Base-by-base conservation (phyloP, 331 rosid species). In the Telfairia occidentalis region DNA sequence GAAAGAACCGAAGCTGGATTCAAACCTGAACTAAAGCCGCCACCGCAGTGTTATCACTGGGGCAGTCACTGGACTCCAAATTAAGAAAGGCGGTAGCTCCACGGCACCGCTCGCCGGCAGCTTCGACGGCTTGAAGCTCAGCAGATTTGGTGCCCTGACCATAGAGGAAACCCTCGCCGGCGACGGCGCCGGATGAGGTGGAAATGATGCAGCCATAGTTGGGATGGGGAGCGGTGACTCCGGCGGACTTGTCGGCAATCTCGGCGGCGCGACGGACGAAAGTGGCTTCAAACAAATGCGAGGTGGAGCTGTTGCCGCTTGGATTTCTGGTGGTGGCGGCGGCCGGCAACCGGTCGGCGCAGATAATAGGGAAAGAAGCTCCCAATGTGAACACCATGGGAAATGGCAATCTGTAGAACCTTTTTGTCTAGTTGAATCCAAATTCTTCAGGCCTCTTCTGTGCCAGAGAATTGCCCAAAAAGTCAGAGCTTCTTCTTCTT, bases 1-100 rank as follows among this genome's bases (percentile, higher is more conserved):
- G 7, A 64, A 64, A 19, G n/a, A 64, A 21, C 15, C 2, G 29
- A 64, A 35, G 29, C 23, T 11, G 54, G 18, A 21, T 18, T 43
- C 53, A 37, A 77, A 93, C 98, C 98, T 89, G 89, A 72, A 90
- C 77, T 10, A 94, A 88, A 48, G 97, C 89, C 21, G 98, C 85
- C 6, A 91, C 91, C 15, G 96, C 92, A 19, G 89, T 54, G 74
- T 63, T 80, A 76, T 89, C 96, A 8, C 96, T 92, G 30, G 90
- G 87, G 84, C 92, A 94, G 76, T 91, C 98, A 9, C 96, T 96
- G 9, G 98, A 88, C 77, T 94, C 98, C 97, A 94, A 73, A 76
- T 94, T 94, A 38, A 94, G 86, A 77, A 89, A 91, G 0, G 97
- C 97, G 1, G 92, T 89, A 73, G 91, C 81, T 10, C 87, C 81